phyloP scores from a whole-genome alignment of 139 green algal genomes.

The Micractinium conductrix region DNA sequence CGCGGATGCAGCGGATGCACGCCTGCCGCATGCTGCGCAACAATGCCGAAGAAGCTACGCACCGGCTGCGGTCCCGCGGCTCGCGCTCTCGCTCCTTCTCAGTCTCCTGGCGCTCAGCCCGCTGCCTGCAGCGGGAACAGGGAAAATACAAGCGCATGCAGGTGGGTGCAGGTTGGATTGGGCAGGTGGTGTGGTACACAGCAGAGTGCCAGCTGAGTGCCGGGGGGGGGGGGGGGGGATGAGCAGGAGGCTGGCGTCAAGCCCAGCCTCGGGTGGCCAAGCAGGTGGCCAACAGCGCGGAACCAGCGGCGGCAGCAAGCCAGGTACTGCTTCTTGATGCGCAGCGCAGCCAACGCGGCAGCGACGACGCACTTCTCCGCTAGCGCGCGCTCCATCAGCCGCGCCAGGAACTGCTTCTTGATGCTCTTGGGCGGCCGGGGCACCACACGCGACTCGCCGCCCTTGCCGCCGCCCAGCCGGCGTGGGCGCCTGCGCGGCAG shows the following conservation, averaged over 20 bases:
- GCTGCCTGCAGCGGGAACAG: background rate
- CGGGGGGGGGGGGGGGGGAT: no score
- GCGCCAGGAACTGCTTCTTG: slow-evolving; percentile 54
- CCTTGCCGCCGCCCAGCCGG: slow-evolving; percentile 79
- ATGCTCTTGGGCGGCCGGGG: slow-evolving; percentile 56
- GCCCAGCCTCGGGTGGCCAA: background rate
- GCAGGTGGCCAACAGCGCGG: no score
- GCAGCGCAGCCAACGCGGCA: background rate
- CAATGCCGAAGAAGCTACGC: background rate
- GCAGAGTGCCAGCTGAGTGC: background rate
- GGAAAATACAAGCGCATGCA: background rate
- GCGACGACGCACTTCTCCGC: slow-evolving; percentile 25
- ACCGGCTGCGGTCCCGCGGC: slow-evolving; percentile 21
- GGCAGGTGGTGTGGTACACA: background rate
- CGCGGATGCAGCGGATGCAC: no score
- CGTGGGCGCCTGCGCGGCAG: slow-evolving; percentile 64
- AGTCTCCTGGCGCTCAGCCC: no score
- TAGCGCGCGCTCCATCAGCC: slow-evolving; percentile 16
- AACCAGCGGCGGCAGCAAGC: background rate
- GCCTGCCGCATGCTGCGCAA: no score
- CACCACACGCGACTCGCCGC: slow-evolving; percentile 63
- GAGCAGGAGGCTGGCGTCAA: no score
- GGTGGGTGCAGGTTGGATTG: no score
- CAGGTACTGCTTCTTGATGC: background rate
- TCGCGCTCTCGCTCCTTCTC: slow-evolving; percentile 2